A percentile compares a stretch with the other conserved stretches of the same genome.
Conservation (phyloP, 352 stramenopile genomes). For the Phytophthora brassicae region DNA sequence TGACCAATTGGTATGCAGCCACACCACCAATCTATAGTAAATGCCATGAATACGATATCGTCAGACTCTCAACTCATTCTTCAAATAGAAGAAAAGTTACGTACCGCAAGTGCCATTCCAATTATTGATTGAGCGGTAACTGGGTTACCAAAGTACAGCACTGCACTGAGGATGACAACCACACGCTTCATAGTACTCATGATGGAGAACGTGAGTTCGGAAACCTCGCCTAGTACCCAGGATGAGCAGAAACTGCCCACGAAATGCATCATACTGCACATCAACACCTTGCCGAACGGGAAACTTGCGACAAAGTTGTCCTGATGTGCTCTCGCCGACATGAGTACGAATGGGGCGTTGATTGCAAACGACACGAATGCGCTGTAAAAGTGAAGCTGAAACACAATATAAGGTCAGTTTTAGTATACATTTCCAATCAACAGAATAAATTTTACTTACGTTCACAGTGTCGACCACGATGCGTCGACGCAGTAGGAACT, state of each 20-base stretch:
- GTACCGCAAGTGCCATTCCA: conserved; percentile 74
- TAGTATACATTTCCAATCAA: no score
- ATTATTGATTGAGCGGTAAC: conserved; percentile 68
- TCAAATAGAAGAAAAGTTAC: not conserved
- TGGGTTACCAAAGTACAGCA: conserved; percentile 85
- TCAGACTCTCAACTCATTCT: not conserved
- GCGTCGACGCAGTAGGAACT: conserved; percentile 78
- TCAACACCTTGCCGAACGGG: conserved; percentile 67
- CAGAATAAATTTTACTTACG: conserved; percentile 41
- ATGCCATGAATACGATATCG: conserved; percentile 5
- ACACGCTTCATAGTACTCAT: conserved; percentile 91
- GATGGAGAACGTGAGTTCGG: conserved; percentile 89
- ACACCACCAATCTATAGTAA: conserved; percentile 59
- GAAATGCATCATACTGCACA: conserved; percentile 87
- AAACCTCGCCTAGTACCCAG: conserved; percentile 83
- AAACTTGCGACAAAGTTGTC: conserved; percentile 72
- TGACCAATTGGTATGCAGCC: conserved; percentile 78
- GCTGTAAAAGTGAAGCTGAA: conserved; percentile 87
- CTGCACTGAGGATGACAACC: conserved; percentile 83
- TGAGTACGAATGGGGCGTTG: conserved; percentile 76
- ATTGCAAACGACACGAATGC: conserved; percentile 83
- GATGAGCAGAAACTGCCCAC: conserved; percentile 79
- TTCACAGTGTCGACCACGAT: conserved; percentile 83
- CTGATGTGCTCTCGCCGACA: conserved; percentile 46
- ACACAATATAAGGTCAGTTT: not conserved